phyloP scores from a whole-genome alignment of 805 yeast genomes.

The Ogataea trehaloabstinens region DNA sequence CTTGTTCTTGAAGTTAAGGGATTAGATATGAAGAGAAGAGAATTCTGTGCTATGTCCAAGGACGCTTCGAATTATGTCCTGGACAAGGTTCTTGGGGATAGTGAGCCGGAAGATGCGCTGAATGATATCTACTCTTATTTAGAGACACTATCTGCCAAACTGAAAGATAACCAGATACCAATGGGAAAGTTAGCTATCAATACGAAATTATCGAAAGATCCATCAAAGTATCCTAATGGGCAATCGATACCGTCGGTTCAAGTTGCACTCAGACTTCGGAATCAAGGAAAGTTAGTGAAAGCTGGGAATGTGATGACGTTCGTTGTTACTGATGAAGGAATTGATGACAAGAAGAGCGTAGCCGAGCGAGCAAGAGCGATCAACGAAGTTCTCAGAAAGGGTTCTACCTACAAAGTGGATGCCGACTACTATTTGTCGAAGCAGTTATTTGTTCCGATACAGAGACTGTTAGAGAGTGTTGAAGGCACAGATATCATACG shows the following conservation, averaged over 20 bases:
- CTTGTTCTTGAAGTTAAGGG: slow-evolving; percentile 86
- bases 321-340: slow-evolving; percentile 59
- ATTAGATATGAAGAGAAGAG: slow-evolving; percentile 95
- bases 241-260: slow-evolving; percentile 82
- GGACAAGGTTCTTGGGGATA: slow-evolving; percentile 65
- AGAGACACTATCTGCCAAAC: slow-evolving; percentile 53
- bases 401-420: slow-evolving; percentile 62
- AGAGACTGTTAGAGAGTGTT: slow-evolving; percentile 77
- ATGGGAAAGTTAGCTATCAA: slow-evolving; percentile 73
- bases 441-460: slow-evolving; percentile 88
- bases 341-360: slow-evolving; percentile 36
- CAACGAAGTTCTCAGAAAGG: slow-evolving; percentile 61
- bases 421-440: slow-evolving; percentile 76
- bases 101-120: slow-evolving; percentile 75
- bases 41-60: slow-evolving; percentile 88
- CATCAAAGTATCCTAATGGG: slow-evolving; percentile 77
- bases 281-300: slow-evolving; percentile 80
- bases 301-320: slow-evolving; percentile 90
- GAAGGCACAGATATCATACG: slow-evolving; percentile 84
- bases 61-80: slow-evolving; percentile 79
- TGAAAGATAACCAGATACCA: slow-evolving; percentile 61
- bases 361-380: slow-evolving; percentile 86
- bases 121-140: slow-evolving; percentile 70
- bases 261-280: slow-evolving; percentile 78
- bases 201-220: slow-evolving; percentile 88